A percentile compares a stretch with the other conserved stretches of the same genome.
Conservation (phyloP, 202 grass and related monocot genomes). For the Hordeum pubiflorum region DNA sequence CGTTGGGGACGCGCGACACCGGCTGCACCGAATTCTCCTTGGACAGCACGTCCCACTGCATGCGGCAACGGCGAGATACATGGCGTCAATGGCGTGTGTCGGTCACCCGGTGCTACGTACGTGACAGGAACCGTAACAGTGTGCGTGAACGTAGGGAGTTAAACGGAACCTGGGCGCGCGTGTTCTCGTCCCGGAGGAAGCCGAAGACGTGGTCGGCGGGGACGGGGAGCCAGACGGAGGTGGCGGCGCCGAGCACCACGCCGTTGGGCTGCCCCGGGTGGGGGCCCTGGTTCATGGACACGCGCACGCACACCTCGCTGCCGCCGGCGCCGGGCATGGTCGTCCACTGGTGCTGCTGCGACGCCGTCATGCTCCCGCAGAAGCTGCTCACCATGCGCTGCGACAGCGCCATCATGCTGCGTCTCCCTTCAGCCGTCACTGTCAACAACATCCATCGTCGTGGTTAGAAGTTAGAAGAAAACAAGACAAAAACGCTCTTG, state of each 20-base stretch:
- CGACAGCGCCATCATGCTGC: conserved; percentile 87
- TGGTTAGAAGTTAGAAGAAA: background rate
- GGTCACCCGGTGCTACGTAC: background rate
- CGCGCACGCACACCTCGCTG: conserved; percentile 53
- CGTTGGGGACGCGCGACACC: conserved; percentile 58
- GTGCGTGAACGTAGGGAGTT: background rate
- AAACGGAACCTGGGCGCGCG: conserved; percentile 55
- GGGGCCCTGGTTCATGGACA: conserved; percentile 39
- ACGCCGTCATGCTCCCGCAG: conserved; percentile 58
- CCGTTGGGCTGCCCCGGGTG: conserved; percentile 57
- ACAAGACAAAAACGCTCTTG: background rate
- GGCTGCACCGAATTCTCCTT: conserved; percentile 68
- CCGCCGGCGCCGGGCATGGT: conserved; percentile 21
- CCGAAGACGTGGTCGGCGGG: conserved; percentile 55
- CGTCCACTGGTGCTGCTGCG: conserved; percentile 65
- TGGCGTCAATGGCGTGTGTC: background rate
- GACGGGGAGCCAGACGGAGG: conserved; percentile 80
- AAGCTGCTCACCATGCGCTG: conserved; percentile 82
- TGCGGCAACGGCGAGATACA: background rate
- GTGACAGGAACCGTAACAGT: background rate
- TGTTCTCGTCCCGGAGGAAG: conserved; percentile 69
- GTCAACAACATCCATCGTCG: background rate
- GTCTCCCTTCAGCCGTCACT: conserved; percentile 69
- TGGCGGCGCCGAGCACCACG: conserved; percentile 70
- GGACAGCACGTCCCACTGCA: conserved; percentile 86